Evolutionary conservation across 441 rosid species (phyloP), one percentile per base, ranked within the genome.

Genomic region (Rhodomyrtus psidioides): DNA sequence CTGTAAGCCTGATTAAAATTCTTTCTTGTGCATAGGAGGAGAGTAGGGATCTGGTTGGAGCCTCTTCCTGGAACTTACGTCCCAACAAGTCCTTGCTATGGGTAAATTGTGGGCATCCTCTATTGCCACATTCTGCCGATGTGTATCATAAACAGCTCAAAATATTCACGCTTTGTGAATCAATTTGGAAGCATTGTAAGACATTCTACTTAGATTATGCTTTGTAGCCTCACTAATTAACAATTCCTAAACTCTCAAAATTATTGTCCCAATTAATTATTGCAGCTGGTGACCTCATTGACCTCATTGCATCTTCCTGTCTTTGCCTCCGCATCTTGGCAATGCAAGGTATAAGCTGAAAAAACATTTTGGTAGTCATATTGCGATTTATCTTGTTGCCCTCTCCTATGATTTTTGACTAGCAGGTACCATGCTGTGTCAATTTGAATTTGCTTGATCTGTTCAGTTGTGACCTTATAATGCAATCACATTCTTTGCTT

Each of bases 51-150:
- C 90, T 94, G 49, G 92, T 88, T 87, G 87, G 90, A 87, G 87
- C 87, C 86, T 92, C 92, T 86, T 83, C 89, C 85, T 89, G 89
- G 90, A 89, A 49, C 84, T 91, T 91, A 75, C 84, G 85, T 83
- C 89, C 95, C 44, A 93, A 94, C 86, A 95, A 89, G 91, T 93
- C 98, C 82, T 90, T 96, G 93, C 92, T 98, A 55, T 98, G 99
- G 99, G 91, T 92, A 91, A 91, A 94, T 90, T 99, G 98, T 30
- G 99, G 99, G 86, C 99, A 96, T 92, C 99, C 99, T 57, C 88
- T 91, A 84, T 88, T 92, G 83, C 98, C 99, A 60, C 87, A 90
- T 81, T 94, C 96, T 85, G 89, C 92, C 58, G 88, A 92, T 59
- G 83, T 95, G 85, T 94, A 89, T 92, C 54, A 86, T 84, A 89